A percentile compares a stretch with the other conserved stretches of the same genome.
Evolutionary conservation across 257 asterid species (phyloP).

Genomic region (Lycium barbarum): DNA sequence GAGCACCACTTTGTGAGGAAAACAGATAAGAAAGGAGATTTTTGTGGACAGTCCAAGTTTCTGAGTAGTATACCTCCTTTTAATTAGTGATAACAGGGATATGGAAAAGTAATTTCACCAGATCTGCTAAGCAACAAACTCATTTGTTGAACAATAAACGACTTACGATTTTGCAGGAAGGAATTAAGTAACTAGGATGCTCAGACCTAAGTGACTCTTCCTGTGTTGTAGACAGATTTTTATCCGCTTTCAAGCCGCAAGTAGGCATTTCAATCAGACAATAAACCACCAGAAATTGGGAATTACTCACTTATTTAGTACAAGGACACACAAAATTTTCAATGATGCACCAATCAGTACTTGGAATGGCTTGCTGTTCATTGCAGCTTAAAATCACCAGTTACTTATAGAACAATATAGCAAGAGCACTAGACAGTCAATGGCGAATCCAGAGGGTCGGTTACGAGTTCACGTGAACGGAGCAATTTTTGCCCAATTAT

Average conservation of each 20-base stretch:
- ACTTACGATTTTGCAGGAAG: background rate
- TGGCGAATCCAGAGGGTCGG: no score
- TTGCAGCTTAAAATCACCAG: background rate
- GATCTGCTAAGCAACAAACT: background rate
- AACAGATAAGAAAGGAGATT: background rate
- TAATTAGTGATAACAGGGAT: background rate
- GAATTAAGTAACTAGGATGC: background rate
- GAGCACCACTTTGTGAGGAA: background rate
- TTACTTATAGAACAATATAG: background rate
- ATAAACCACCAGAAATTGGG: background rate
- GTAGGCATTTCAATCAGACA: background rate
- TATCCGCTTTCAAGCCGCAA: background rate
- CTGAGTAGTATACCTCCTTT: background rate
- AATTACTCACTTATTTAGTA: background rate
- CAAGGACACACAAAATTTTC: background rate
- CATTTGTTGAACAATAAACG: background rate
- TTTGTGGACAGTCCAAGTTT: background rate
- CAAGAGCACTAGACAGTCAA: background rate
- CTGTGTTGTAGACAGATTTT: background rate
- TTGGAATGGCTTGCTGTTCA: background rate
- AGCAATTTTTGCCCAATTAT: no score
- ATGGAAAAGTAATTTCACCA: background rate
- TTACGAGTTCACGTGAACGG: no score
- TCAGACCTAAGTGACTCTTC: background rate
- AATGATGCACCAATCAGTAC: background rate